These are phyloP conservation scores for Lyophyllum shimeji DNA, from an alignment of 768 basidiomycete genomes.

Conservation along the genomic window DNA sequence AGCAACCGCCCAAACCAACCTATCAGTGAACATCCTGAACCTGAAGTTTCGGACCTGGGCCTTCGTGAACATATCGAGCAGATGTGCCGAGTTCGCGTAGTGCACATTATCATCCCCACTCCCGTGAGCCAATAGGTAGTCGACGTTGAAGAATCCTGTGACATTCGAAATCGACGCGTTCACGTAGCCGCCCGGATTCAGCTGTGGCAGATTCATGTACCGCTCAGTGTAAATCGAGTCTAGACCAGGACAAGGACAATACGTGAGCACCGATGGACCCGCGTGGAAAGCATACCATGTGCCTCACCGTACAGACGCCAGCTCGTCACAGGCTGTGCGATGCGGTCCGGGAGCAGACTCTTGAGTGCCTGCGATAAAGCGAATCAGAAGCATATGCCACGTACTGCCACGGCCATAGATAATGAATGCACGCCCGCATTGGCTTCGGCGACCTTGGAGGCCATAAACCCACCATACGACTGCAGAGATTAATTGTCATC, in stretches of 20 bases:
- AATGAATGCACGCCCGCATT: conserved; percentile 87
- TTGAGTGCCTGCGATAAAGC: conserved; percentile 2
- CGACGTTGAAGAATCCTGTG: conserved; percentile 76
- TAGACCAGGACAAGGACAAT: conserved; percentile 23
- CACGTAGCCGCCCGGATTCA: conserved; percentile 85
- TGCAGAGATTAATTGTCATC: conserved; percentile 27
- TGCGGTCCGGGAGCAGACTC: not conserved
- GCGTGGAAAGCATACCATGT: conserved; percentile 2
- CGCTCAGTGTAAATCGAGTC: conserved; percentile 98
- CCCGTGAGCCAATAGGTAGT: conserved; percentile 88
- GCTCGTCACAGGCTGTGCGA: conserved; percentile 75
- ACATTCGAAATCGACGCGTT: conserved; percentile 88
- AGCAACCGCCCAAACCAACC: conserved; percentile 45
- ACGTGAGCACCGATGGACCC: conserved; percentile 3
- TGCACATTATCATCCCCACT: conserved; percentile 98
- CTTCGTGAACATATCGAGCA: conserved; percentile 91
- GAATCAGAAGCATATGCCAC: conserved; percentile 27
- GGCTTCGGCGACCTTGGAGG: conserved; percentile 88
- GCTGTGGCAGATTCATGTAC: conserved; percentile 85
- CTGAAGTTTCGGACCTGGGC: conserved; percentile 70
- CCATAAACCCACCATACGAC: conserved; percentile 98
- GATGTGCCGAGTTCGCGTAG: conserved; percentile 84
- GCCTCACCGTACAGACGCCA: conserved; percentile 79
- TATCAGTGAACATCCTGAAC: conserved; percentile 98
- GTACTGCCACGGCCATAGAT: conserved; percentile 87